These are phyloP conservation scores for Prunus mongolica DNA, from an alignment of 306 rosid species.

Conservation along the genomic window DNA sequence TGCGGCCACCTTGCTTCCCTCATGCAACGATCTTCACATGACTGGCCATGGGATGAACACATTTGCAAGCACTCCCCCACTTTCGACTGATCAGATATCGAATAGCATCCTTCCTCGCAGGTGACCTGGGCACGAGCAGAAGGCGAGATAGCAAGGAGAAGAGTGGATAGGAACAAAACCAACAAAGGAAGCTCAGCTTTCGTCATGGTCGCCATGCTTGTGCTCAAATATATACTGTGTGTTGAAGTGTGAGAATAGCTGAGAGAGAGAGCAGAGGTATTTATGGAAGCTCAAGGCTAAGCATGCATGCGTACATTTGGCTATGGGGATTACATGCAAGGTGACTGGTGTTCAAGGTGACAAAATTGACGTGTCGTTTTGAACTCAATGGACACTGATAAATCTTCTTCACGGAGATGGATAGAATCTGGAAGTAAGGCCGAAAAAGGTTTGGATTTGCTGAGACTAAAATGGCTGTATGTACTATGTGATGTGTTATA, in stretches of 20 bases:
- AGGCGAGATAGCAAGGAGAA: slow-evolving; percentile 5
- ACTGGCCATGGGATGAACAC: neutral
- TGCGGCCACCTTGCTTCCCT: neutral
- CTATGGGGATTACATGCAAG: neutral
- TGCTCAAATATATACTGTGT: neutral
- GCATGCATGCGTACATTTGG: neutral
- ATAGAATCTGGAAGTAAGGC: neutral
- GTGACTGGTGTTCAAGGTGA: neutral
- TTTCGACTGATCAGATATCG: too few species aligned
- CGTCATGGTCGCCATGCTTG: neutral
- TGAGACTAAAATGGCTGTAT: too few species aligned
- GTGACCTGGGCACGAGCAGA: neutral
- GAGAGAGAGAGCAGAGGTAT: neutral
- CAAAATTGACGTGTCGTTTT: neutral
- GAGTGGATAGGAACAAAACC: slow-evolving; percentile 6
- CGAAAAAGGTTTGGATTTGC: too few species aligned
- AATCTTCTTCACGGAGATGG: too few species aligned
- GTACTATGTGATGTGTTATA: too few species aligned
- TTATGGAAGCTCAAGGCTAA: neutral
- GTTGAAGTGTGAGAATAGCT: neutral
- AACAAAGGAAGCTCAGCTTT: slow-evolving; percentile 2
- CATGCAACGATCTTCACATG: neutral
- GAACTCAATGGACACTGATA: too few species aligned
- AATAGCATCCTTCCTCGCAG: too few species aligned
- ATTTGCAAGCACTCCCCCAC: too few species aligned